phyloP scores from a whole-genome alignment of 495 filamentous ascomycete genomes.

The Daldinia bambusicola region DNA sequence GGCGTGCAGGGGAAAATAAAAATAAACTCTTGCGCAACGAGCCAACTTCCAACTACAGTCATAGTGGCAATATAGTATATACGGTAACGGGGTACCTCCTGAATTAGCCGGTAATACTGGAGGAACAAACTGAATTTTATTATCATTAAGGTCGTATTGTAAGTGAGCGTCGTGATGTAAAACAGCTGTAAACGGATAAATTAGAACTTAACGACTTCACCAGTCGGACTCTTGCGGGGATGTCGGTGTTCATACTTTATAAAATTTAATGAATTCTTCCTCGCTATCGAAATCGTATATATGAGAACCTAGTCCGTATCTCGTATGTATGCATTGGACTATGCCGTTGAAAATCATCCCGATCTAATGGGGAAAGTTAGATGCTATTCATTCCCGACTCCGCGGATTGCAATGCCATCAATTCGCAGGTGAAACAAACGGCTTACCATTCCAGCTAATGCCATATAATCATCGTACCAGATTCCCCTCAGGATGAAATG shows the following conservation, averaged over 20 bases:
- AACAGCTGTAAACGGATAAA: conserved; percentile 24
- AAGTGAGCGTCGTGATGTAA: conserved; percentile 32
- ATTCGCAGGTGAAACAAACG: not conserved
- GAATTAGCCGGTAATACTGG: conserved; percentile 43
- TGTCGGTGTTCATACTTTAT: conserved; percentile 27
- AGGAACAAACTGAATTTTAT: conserved; percentile 42
- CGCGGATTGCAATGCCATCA: not conserved
- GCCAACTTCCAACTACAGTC: conserved; percentile 32
- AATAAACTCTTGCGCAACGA: conserved; percentile 34
- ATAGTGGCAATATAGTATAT: conserved; percentile 28
- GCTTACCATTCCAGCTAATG: conserved; percentile 38
- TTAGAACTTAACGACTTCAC: conserved; percentile 12
- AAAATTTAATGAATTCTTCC: conserved; percentile 13
- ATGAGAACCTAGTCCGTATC: conserved; percentile 37
- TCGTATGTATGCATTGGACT: conserved; percentile 33
- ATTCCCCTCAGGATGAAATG: conserved; percentile 27
- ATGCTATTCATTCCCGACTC: not conserved
- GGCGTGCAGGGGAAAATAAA: conserved; percentile 51
- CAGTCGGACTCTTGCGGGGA: not conserved
- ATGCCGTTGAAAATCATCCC: conserved; percentile 37
- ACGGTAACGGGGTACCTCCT: conserved; percentile 39
- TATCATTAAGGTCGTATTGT: conserved; percentile 26
- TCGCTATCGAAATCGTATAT: conserved; percentile 20
- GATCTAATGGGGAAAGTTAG: conserved; percentile 29
- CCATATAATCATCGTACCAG: conserved; percentile 38